A percentile compares a stretch with the other conserved stretches of the same genome.
Evolutionary conservation across 2,329 filamentous ascomycete species (phyloP).

Genomic region (Xylariaceae sp.): DNA sequence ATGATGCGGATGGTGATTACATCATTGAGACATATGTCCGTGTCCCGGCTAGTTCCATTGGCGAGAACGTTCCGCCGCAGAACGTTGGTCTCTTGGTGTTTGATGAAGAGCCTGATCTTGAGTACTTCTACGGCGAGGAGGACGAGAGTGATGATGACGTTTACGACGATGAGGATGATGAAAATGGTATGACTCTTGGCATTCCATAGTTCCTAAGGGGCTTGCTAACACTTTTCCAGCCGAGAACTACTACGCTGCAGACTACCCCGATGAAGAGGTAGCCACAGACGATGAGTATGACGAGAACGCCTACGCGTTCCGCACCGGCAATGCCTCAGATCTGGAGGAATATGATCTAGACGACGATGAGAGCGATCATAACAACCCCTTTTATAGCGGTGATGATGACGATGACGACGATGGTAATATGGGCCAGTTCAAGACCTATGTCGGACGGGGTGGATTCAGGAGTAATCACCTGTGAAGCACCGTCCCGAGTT

Average conservation of each 20-base stretch:
- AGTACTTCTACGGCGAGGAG: conserved; percentile 55
- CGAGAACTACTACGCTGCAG: conserved; percentile 72
- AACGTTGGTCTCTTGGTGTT: conserved; percentile 54
- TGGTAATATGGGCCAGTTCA: conserved; percentile 21
- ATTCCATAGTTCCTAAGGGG: not conserved
- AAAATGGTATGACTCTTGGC: conserved; percentile 49
- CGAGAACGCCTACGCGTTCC: conserved; percentile 50
- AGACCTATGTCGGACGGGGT: conserved; percentile 36
- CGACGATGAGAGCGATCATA: conserved; percentile 31
- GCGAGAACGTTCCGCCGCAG: conserved; percentile 42
- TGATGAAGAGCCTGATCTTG: conserved; percentile 52
- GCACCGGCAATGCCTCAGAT: conserved; percentile 49
- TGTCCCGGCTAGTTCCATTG: conserved; percentile 48
- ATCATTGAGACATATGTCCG: conserved; percentile 61
- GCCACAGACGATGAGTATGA: conserved; percentile 64
- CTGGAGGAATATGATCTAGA: conserved; percentile 48
- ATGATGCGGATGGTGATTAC: conserved; percentile 56
- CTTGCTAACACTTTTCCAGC: conserved; percentile 39
- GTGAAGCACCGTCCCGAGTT: conserved; percentile 10
- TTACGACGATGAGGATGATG: conserved; percentile 57
- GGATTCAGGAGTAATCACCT: conserved; percentile 32
- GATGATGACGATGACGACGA: conserved; percentile 26
- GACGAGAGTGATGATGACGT: conserved; percentile 58
- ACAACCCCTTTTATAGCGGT: conserved; percentile 15
- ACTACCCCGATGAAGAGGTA: conserved; percentile 76